phyloP scores from a whole-genome alignment of 2,329 filamentous ascomycete species.

The Ophiocordyceps unilateralis region DNA sequence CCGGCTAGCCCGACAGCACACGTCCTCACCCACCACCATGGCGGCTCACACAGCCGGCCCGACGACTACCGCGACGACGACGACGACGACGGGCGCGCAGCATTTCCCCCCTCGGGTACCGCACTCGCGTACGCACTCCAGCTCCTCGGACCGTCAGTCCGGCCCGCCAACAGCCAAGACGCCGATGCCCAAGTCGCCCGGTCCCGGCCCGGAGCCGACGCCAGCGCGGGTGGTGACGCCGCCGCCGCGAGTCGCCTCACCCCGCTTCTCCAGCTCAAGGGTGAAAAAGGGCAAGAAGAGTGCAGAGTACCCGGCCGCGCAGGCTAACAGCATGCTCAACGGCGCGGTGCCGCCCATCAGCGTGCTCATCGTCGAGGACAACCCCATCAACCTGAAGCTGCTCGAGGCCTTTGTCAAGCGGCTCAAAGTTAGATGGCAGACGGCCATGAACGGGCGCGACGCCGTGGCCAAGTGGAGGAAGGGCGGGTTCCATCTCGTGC shows the following conservation, averaged over 20 bases:
- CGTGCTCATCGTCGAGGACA: conserved; percentile 94
- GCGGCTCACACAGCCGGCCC: conserved; percentile 13
- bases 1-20: conserved; percentile 52
- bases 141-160: conserved; percentile 33
- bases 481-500: conserved; percentile 84
- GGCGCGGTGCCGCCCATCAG: conserved; percentile 87
- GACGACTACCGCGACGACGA: conserved; percentile 13
- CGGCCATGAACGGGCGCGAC: conserved; percentile 88
- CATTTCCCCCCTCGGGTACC: conserved; percentile 20
- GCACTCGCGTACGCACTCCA: conserved; percentile 42
- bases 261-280: conserved; percentile 25
- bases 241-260: conserved; percentile 29
- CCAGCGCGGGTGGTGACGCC: conserved; percentile 33
- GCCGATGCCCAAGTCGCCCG: conserved; percentile 32
- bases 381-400: conserved; percentile 89
- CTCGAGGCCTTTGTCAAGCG: conserved; percentile 92
- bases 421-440: conserved; percentile 89
- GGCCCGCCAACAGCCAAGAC: conserved; percentile 29
- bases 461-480: conserved; percentile 85
- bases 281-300: conserved; percentile 38
- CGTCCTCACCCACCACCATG: conserved; percentile 57
- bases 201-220: conserved; percentile 30
- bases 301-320: conserved; percentile 20
- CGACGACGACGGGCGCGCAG: conserved; percentile 14
- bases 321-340: conserved; percentile 48